Percentiles rank a stretch among this genome's conserved stretches.
Evolutionary conservation across 306 rosid species (phyloP).

Genomic region (Coriaria nepalensis): DNA sequence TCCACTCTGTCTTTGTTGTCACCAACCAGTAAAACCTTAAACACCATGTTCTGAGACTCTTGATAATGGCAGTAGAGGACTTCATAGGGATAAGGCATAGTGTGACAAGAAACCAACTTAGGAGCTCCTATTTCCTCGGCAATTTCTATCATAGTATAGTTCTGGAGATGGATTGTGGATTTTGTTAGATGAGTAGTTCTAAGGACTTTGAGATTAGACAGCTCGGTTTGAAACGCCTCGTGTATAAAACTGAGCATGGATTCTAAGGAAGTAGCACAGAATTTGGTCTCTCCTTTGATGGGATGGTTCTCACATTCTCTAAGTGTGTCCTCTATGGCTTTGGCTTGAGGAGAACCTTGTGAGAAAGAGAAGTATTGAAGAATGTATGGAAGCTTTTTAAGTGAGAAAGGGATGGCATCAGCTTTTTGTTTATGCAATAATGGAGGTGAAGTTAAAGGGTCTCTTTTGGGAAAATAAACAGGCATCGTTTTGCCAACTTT

Average conservation of each 20-base stretch:
- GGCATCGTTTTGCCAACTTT: conserved; percentile 41
- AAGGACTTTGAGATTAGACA: conserved; percentile 16
- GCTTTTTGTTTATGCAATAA: conserved; percentile 35
- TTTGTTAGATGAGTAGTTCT: conserved; percentile 34
- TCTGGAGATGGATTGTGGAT: conserved; percentile 43
- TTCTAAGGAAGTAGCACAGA: conserved; percentile 63
- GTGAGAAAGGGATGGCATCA: conserved; percentile 51
- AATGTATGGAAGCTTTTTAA: conserved; percentile 31
- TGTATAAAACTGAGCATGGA: conserved; percentile 50
- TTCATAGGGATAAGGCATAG: conserved; percentile 69
- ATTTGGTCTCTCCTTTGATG: conserved; percentile 54
- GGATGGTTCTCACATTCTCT: conserved; percentile 46
- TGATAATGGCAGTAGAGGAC: conserved; percentile 60
- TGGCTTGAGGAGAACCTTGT: conserved; percentile 44
- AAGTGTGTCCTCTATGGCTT: conserved; percentile 51
- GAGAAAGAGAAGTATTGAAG: conserved; percentile 38
- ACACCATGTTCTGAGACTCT: conserved; percentile 32
- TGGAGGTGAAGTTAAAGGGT: conserved; percentile 40
- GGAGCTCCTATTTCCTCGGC: conserved; percentile 33
- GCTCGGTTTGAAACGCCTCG: conserved; percentile 21
- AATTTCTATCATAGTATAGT: conserved; percentile 38
- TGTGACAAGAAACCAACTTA: conserved; percentile 71
- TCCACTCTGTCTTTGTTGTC: conserved; percentile 53
- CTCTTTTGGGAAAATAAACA: conserved; percentile 51
- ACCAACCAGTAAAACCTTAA: conserved; percentile 28